A percentile compares a stretch with the other conserved stretches of the same genome.
phyloP scores from a whole-genome alignment of 2,329 filamentous ascomycete species.

The Neonectria neomacrospora region DNA sequence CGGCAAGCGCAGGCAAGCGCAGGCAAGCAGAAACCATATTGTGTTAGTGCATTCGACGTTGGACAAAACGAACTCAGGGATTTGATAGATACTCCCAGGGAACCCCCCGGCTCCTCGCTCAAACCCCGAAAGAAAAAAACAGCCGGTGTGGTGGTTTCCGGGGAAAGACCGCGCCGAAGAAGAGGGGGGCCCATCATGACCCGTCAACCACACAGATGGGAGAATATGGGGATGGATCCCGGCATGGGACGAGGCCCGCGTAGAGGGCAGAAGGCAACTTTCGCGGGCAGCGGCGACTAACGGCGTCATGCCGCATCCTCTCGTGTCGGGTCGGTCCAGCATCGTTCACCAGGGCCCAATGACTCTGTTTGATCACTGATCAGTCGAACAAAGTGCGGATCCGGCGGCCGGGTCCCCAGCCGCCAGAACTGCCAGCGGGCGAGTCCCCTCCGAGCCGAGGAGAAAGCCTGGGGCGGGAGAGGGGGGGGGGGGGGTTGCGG shows the following conservation, averaged over 20 bases:
- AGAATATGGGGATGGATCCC: slow-evolving; percentile 21
- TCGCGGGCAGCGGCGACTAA: slow-evolving; percentile 26
- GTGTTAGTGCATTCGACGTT: slow-evolving; percentile 16
- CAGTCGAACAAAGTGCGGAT: slow-evolving; percentile 8
- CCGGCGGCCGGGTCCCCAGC: slow-evolving; percentile 9
- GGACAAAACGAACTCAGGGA: not conserved
- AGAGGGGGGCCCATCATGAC: slow-evolving; percentile 9
- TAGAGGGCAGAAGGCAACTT: slow-evolving; percentile 17
- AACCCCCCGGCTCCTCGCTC: slow-evolving; percentile 21
- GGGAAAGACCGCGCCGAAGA: slow-evolving; percentile 2
- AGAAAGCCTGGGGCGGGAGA: not conserved
- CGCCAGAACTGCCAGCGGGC: not conserved
- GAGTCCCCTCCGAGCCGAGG: slow-evolving; percentile 6
- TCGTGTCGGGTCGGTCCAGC: slow-evolving; percentile 20
- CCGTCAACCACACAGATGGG: slow-evolving; percentile 20
- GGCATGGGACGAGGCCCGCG: slow-evolving; percentile 15
- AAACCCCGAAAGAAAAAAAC: slow-evolving; percentile 23
- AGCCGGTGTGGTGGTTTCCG: slow-evolving; percentile 21
- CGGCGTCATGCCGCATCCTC: slow-evolving; percentile 25
- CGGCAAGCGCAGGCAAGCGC: slow-evolving; percentile 10
- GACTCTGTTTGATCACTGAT: slow-evolving; percentile 4
- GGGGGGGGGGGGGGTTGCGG: not conserved
- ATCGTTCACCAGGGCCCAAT: slow-evolving; percentile 12
- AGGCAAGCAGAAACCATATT: slow-evolving; percentile 17
- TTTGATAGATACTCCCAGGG: slow-evolving; percentile 5